Base-by-base conservation (phyloP, 1,284 basidiomycete species). In the Dichomitus squalens region DNA sequence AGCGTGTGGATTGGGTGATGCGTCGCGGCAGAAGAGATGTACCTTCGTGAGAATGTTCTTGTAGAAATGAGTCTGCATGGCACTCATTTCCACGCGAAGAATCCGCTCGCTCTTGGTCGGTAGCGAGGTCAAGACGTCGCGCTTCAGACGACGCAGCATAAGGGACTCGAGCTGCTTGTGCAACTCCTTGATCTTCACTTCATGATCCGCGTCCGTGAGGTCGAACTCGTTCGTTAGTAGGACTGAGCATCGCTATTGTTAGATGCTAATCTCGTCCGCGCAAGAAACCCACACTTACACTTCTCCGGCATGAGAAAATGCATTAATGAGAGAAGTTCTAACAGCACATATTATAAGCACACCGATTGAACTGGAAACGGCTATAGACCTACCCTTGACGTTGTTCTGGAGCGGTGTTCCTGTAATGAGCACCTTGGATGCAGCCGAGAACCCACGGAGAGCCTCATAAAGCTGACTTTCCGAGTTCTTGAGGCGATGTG, bases 381-480 rank as follows among this genome's bases (percentile, higher is more conserved):
- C 14, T 23, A 14, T 12, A 23, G 39, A 71, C 81, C 55, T 66
- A 93, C 94, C 94, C 79, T 96, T 97, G 69, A 99, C 96, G 71
- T 98, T 99, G 80, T 99, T 99, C 74, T 99, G 97, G 54, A 99
- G 79, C 18, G 97, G 97, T 3, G 97, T 99, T 33, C 97, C 97
- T 0, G 97, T 99, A 74, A 99, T 99, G 65, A 99, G 85, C 54
- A 99, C 82, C 76, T 97, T 96, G 52, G 92, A 95, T 2, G 90
- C 91, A 41, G 93, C 90, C 52, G 87, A 85, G 80, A 99, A 99
- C 61, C 90, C 86, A 71, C 87, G 83, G 53, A 99, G 79, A 5
- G 95, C 95, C 70, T 99, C 95, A 75, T 99, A 99, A 46, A 99
- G 77, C 76, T 98, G 96, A 65, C 93, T 94, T 73, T 98, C 96